These are phyloP conservation scores for Tieghemostelium lacteum DNA, from an alignment of 78 protist species.

Conservation along the genomic window DNA sequence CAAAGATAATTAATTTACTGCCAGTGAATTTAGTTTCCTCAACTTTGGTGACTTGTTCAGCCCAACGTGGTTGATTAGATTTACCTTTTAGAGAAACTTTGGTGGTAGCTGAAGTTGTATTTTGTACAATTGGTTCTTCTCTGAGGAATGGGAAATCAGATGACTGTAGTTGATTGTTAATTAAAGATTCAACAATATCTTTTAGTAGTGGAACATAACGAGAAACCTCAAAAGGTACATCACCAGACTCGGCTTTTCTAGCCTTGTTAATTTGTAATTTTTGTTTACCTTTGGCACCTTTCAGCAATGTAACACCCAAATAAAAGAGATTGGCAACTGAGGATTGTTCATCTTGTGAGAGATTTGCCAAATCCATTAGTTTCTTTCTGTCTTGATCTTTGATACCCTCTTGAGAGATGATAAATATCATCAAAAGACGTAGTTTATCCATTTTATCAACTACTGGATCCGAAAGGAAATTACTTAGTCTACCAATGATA, in stretches of 20 bases:
- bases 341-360: slow-evolving; percentile 68
- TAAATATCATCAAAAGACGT: slow-evolving; percentile 81
- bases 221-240: slow-evolving; percentile 82
- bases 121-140: slow-evolving; percentile 40
- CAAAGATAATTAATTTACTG: slow-evolving; percentile 59
- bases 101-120: slow-evolving; percentile 13
- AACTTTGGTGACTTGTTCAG: slow-evolving; percentile 50
- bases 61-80: slow-evolving; percentile 74
- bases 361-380: slow-evolving; percentile 71
- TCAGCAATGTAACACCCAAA: slow-evolving; percentile 79
- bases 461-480: slow-evolving; percentile 12
- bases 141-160: slow-evolving; percentile 64
- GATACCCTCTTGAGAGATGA: slow-evolving; percentile 88
- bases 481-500: slow-evolving; percentile 34
- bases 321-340: slow-evolving; percentile 66
- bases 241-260: slow-evolving; percentile 45
- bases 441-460: slow-evolving; percentile 34
- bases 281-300: slow-evolving; percentile 78
- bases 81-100: slow-evolving; percentile 75
- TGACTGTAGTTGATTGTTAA: slow-evolving; percentile 22
- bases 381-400: slow-evolving; percentile 56
- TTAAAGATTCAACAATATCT: slow-evolving; percentile 39
- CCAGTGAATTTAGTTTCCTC: slow-evolving; percentile 69
- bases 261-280: slow-evolving; percentile 19
- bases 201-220: slow-evolving; percentile 78